These are phyloP conservation scores for Emericellopsis terricola DNA, from an alignment of 495 filamentous ascomycete genomes.

Conservation along the genomic window DNA sequence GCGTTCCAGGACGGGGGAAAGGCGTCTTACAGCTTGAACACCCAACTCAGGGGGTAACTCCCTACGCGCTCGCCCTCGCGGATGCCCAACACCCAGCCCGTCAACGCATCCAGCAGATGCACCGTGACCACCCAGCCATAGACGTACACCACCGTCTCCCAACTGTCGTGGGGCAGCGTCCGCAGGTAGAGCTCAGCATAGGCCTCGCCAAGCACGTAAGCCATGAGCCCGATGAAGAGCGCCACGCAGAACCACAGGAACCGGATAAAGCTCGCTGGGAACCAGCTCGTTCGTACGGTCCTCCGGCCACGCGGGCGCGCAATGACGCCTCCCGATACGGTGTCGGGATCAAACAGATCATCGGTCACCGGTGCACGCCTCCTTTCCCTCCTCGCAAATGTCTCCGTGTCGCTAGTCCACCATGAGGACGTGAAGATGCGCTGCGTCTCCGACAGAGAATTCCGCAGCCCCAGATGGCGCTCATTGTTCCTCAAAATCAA, in stretches of 20 bases:
- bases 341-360: conserved; percentile 8
- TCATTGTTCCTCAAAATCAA: conserved; percentile 39
- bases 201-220: conserved; percentile 44
- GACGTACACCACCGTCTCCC: conserved; percentile 45
- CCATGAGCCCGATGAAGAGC: conserved; percentile 37
- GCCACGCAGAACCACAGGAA: conserved; percentile 51
- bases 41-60: conserved; percentile 43
- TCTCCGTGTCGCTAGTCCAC: conserved; percentile 35
- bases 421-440: conserved; percentile 42
- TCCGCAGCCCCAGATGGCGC: conserved; percentile 32
- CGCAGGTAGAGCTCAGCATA: conserved; percentile 48
- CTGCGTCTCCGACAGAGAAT: conserved; percentile 41
- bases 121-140: conserved; percentile 49
- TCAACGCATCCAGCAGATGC: conserved; percentile 36
- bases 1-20: not conserved
- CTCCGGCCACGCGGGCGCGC: conserved; percentile 11
- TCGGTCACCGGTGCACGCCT: conserved; percentile 8
- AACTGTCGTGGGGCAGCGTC: conserved; percentile 41
- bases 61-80: conserved; percentile 39
- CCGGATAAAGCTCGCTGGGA: conserved; percentile 41
- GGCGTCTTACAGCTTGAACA: conserved; percentile 38
- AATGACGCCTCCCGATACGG: not conserved
- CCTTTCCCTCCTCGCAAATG: conserved; percentile 15
- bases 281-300: too few relatives aligned
- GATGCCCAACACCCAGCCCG: conserved; percentile 42